Evolutionary conservation across 1,139 yeast genomes (phyloP), one percentile per base, ranked within the genome.

Genomic region (Suhomyces yuchorum): DNA sequence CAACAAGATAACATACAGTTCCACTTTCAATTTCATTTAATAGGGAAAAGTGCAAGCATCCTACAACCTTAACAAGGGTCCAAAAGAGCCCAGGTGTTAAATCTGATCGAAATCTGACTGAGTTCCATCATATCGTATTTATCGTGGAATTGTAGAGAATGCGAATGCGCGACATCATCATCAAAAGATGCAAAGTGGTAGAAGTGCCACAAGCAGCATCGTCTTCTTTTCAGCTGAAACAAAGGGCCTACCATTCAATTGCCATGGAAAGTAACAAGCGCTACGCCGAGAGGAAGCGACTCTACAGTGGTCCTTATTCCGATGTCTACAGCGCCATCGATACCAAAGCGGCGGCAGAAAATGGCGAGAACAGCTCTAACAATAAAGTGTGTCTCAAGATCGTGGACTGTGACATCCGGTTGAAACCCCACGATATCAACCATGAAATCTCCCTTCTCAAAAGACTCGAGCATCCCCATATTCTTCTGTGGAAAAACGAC

Each of bases 391-490:
- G 75, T 19, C 58, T 75, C 42, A 75, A 75, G 50, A 62, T 70
- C 11, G 73, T 74, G 20, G 80, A 75, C 55, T 55, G 58, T 40
- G 80, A 75, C 54, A 59, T 73, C 35, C 53, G 58, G 34, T 48
- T 63, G 23, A 68, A 71, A 33, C 80, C 80, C 7, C 80, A 75
- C 56, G 60, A 70, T 48, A 61, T 72, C 35, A 46, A 56, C n/a
- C 59, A 62, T 40, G 80, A 75, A 54, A 60, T 74, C 32, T 42
- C 47, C 12, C 56, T 73, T 6, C 53, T 74, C 8, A 53, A 62
- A 48, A 47, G 50, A 24, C 55, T 69, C 20, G 41, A 56, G 5
- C 67, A 68, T 40, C 47, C 46, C 11, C 46, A 45, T 2, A 53
- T 73, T 8, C 57, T 69, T n/a, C 53, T 52, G 24, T 57, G 62